Evolutionary conservation across 2,329 filamentous ascomycete species (phyloP).

Genomic region (Lachnellula occidentalis): DNA sequence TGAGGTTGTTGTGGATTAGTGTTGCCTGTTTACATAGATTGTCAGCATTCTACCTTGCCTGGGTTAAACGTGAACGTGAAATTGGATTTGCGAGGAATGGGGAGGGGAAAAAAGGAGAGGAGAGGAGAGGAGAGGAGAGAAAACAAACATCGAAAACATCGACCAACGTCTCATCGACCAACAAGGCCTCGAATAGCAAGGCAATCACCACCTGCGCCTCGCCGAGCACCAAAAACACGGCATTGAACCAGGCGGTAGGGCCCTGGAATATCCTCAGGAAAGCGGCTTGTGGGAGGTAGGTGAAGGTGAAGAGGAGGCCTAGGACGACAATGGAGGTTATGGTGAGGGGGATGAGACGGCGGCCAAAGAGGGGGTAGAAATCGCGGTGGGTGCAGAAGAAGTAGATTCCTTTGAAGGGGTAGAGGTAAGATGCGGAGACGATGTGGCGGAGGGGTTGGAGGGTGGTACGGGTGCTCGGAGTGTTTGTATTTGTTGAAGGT

Average conservation of each 20-base stretch:
- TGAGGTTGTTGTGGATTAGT: constrained; percentile 67
- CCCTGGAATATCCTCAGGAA: constrained; percentile 88
- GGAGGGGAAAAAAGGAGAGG: not conserved
- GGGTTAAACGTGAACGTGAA: not conserved
- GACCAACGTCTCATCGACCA: constrained; percentile 72
- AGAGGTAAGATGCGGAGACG: constrained; percentile 35
- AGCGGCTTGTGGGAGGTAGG: constrained; percentile 83
- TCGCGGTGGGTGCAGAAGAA: constrained; percentile 75
- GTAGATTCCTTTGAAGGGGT: constrained; percentile 66
- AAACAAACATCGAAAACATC: constrained; percentile 70
- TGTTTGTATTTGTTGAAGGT: too few relatives aligned
- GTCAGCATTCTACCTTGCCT: not conserved
- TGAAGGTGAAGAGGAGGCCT: constrained; percentile 77
- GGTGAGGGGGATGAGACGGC: constrained; percentile 73
- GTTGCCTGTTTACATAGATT: constrained; percentile 41
- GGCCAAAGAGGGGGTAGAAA: constrained; percentile 74
- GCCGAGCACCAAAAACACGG: constrained; percentile 79
- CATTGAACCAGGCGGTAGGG: constrained; percentile 82
- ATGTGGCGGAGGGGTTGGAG: constrained; percentile 22
- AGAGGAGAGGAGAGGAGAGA: not conserved
- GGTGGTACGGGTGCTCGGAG: too few relatives aligned
- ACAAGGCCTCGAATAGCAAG: constrained; percentile 69
- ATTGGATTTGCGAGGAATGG: not conserved
- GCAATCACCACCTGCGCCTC: constrained; percentile 43
- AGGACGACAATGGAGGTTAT: constrained; percentile 81